These are phyloP conservation scores for Pseudocercospora eumusae DNA, from an alignment of 2,329 filamentous ascomycete species.

Conservation along the genomic window DNA sequence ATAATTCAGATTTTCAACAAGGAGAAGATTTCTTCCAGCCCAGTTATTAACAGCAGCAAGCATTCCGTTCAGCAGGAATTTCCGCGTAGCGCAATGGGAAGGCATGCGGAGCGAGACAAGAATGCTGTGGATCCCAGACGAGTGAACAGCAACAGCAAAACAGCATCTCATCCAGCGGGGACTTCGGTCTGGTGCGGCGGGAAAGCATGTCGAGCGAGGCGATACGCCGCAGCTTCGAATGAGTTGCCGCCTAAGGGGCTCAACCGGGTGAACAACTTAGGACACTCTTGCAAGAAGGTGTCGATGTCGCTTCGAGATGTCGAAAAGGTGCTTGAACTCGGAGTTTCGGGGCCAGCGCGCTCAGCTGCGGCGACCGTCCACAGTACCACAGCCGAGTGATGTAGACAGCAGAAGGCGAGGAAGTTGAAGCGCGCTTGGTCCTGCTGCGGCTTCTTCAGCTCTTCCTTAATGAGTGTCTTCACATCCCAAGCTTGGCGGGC, in stretches of 20 bases:
- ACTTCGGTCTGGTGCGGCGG: conserved; percentile 2
- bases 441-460: conserved; percentile 14
- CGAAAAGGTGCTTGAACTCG: not conserved
- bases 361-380: conserved; percentile 21
- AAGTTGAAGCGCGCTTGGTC: conserved; percentile 24
- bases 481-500: conserved; percentile 22
- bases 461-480: conserved; percentile 19
- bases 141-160: not conserved
- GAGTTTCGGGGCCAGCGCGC: not conserved
- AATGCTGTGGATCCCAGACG: conserved; percentile 6
- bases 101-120: conserved; percentile 10
- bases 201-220: conserved; percentile 16
- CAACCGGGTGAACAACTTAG: conserved; percentile 18
- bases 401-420: conserved; percentile 24
- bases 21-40: not conserved
- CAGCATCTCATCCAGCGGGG: not conserved
- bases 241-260: conserved; percentile 25
- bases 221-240: conserved; percentile 23
- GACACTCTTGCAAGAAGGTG: conserved; percentile 20
- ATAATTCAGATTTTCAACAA: not conserved
- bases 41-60: not conserved
- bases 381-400: conserved; percentile 27
- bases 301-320: conserved; percentile 14
- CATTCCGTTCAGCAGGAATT: not conserved
- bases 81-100: conserved; percentile 10